Evolutionary conservation across 2,329 filamentous ascomycete genomes (phyloP).

Genomic region (Neurospora sp.): DNA sequence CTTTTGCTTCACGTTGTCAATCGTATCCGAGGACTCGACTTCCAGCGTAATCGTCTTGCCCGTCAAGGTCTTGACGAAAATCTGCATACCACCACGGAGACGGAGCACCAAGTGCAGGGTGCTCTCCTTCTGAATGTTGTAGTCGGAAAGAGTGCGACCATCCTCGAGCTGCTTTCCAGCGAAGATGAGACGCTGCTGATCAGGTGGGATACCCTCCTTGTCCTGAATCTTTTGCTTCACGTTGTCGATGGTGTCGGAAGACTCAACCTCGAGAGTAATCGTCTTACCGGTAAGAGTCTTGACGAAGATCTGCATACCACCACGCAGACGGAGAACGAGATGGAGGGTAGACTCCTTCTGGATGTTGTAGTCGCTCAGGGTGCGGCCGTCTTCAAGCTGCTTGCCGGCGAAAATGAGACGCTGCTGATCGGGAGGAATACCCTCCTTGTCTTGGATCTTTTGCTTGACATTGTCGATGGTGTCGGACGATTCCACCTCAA

Average conservation of each 20-base stretch:
- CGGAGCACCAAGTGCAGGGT: conserved; percentile 74
- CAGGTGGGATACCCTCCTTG: conserved; percentile 87
- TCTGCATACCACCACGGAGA: conserved; percentile 82
- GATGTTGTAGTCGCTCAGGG: conserved; percentile 87
- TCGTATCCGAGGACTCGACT: conserved; percentile 81
- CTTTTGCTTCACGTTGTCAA: conserved; percentile 91
- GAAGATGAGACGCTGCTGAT: conserved; percentile 90
- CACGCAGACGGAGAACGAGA: conserved; percentile 76
- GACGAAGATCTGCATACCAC: conserved; percentile 84
- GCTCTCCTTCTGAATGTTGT: conserved; percentile 93
- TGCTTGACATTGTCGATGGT: conserved; percentile 95
- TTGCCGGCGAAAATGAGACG: conserved; percentile 94
- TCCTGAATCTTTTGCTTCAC: conserved; percentile 92
- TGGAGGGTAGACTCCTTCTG: conserved; percentile 87
- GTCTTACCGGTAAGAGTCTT: conserved; percentile 89
- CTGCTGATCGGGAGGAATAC: conserved; percentile 92
- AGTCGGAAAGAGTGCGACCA: conserved; percentile 81
- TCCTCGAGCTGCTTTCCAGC: conserved; percentile 92
- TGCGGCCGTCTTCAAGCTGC: conserved; percentile 91
- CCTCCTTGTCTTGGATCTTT: conserved; percentile 98
- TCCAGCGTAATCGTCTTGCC: conserved; percentile 93
- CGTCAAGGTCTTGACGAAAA: conserved; percentile 78
- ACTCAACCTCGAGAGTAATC: conserved; percentile 86
- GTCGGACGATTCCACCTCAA: conserved; percentile 81
- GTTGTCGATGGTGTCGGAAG: conserved; percentile 85